Base-by-base conservation (phyloP, 768 basidiomycete species). In the Nevesoporus exiguus region DNA sequence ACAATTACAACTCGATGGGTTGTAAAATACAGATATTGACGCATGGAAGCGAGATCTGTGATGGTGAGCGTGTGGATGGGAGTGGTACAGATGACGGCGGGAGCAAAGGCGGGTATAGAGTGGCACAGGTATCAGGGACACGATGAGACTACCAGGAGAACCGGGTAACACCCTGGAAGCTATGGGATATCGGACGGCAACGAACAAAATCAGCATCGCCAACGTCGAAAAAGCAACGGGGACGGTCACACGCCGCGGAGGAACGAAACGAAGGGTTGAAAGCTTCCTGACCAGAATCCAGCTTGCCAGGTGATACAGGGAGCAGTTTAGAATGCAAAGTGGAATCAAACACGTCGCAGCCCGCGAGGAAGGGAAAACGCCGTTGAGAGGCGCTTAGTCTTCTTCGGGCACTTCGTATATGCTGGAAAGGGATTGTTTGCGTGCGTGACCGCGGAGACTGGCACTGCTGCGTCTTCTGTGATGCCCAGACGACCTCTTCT, bases 341-440 rank as follows among this genome's bases (percentile, higher is more conserved):
- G 39, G 36, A 36, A 41, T 19, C 15, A 42, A 19, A 31, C 51
- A 34, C 30, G 44, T n/a, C 24, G 25, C 24, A n/a, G 33, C 3
- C 22, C 40, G 34, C 24, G 15, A 17, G 33, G 31, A 25, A 15
- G n/a, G 47, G 10, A 36, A 46, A 5, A 21, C 11, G 24, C 4
- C n/a, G 4, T 15, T 11, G 29, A 21, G 40, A 22, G 15, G 15
- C 39, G 17, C 19, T 43, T 48, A 72, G 40, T 70, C 69, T 31
- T 70, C 69, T 49, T 70, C 69, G 5, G 69, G 70, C 5, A 72
- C 68, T 27, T 70, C 69, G 42, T 37, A 65, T 47, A 70, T 70
- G 7, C 69, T 70, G 1, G 69, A 70, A 9, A 70, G 59, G 4
- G 69, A 70, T 15, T 61, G 68, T 48, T 61, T 62, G 58, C 70